A percentile compares a stretch with the other conserved stretches of the same genome.
Conservation (phyloP, 805 yeast genomes). For the Wickerhamiella hasegawae region DNA sequence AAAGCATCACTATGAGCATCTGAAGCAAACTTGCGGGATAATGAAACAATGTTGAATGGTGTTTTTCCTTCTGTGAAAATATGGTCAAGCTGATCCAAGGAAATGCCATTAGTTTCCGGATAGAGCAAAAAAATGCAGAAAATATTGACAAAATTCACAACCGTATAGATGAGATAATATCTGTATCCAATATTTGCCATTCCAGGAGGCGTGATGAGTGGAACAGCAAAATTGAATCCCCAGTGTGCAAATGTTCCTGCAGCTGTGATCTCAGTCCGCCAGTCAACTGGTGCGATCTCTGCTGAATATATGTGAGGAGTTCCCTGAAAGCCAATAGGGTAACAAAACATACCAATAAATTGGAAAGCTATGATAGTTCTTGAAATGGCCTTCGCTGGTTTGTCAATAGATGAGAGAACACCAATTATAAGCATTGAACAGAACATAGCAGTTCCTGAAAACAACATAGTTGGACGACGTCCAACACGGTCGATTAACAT, state of each 20-base stretch:
- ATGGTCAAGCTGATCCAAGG: slow-evolving; percentile 38
- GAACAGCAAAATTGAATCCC: slow-evolving; percentile 41
- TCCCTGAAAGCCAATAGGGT: slow-evolving; percentile 32
- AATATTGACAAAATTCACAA: slow-evolving; percentile 32
- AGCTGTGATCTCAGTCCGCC: slow-evolving; percentile 33
- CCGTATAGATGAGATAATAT: slow-evolving; percentile 46
- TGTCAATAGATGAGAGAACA: slow-evolving; percentile 1
- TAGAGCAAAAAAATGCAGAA: slow-evolving; percentile 29
- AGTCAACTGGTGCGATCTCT: slow-evolving; percentile 36
- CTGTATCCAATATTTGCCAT: slow-evolving; percentile 33
- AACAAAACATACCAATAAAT: slow-evolving; percentile 32
- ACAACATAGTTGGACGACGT: slow-evolving; percentile 24
- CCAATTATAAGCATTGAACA: slow-evolving; percentile 28
- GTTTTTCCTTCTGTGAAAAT: slow-evolving; percentile 14
- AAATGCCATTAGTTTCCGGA: slow-evolving; percentile 47
- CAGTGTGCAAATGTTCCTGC: slow-evolving; percentile 42
- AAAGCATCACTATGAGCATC: no score
- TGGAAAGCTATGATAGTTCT: slow-evolving; percentile 33
- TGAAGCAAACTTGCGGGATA: not conserved
- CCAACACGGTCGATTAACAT: slow-evolving; percentile 38
- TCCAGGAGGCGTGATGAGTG: slow-evolving; percentile 38
- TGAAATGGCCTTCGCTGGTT: not conserved
- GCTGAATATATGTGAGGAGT: slow-evolving; percentile 33
- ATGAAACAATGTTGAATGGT: not conserved
- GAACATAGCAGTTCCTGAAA: slow-evolving; percentile 27